Base-by-base conservation (phyloP, 192 early-diverging fungal genomes). In the Coemansia reversa region DNA sequence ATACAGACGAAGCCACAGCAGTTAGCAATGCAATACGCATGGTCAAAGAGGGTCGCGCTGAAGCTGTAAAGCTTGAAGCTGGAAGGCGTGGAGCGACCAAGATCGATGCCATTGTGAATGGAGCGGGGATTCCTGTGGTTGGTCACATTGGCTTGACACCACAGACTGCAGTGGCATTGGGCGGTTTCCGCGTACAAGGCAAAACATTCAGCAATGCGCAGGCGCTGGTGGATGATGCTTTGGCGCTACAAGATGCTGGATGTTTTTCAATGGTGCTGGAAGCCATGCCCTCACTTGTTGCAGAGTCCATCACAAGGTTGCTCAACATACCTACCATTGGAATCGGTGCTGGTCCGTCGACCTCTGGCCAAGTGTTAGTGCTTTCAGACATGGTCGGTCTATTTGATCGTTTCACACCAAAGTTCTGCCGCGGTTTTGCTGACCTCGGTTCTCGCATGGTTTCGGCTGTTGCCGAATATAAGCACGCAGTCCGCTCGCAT, bases 81-180 rank as follows among this genome's bases (percentile, higher is more conserved):
- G 96, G 97, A 7, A 84, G 81, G 4, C 94, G 95, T 58, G 91
- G 93, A 75, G 87, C 87, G 5, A 72, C 85, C 29, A 93, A 92
- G 14, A 84, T 95, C 52, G 70, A 82, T 25, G 83, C 86, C 12
- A 90, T 99, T 27, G 92, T 90, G 2, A 61, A 83, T 28, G 78
- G 73, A 51, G 89, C 94, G 2, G 97, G 97, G 23, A 91, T 98
- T 24, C 95, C 97, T 12, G 95, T 99, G 7, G 70, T 98, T 20
- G 96, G 90, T 2, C 97, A 99, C 57, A 88, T 99, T 62, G 96
- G 97, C 0, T 76, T 99, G 61, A 99, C 94, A 11, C 97, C 97
- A 53, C 97, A 98, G 74, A 86, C 94, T 4, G 89, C 90, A 45
- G 82, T 89, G 50, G 82, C 91, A 5, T 69, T 98, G 68, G 93